Base-by-base conservation (phyloP, 2,329 filamentous ascomycete genomes). In the Grosmannia clavigera region DNA sequence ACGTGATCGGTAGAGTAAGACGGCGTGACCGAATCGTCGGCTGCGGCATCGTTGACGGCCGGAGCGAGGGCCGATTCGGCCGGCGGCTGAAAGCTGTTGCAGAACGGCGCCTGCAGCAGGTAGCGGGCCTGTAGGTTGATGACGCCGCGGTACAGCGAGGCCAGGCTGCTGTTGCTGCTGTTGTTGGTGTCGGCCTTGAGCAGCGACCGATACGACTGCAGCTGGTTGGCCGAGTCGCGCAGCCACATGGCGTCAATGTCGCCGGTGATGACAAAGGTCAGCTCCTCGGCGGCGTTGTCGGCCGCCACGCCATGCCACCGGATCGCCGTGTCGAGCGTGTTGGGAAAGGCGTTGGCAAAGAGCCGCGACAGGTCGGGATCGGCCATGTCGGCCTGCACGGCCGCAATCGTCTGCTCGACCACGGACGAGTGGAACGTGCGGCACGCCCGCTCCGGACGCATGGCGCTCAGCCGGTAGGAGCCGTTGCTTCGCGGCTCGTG, bases 71-170 rank as follows among this genome's bases (percentile, higher is more conserved):
- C 81, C 60, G 88, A 89, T 58, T 91, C 89, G 2, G 82, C 77
- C 0, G 92, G 92, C 0, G 92, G 89, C 69, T 96, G 92, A 73
- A 96, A 97, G 46, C 92, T 89, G 72, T 96, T 96, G 78, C 92
- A 97, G 74, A 92, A 92, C 1, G 92, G 92, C 9, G 80, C 79
- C 12, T 79, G 78, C 58, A 83, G 76, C 57, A 91, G 74, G 70
- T 90, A 90, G 60, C 87, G 80, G 7, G 85, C 80, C 68, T 91
- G 88, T 1, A 90, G 79, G 70, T 91, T 91, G 70, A 91, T 88
- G 35, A 85, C 84, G 33, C 88, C 88, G 31, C 87, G 81, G 71
- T 83, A 90, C 5, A 91, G 75, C 58, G 81, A 82, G 33, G 86
- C 86, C 48, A 91, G 75, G 5, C 81, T 83, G 66, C 83, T 73